Evolutionary conservation across 1,139 yeast species (phyloP).

Genomic region (Scheffersomyces parashehatae): DNA sequence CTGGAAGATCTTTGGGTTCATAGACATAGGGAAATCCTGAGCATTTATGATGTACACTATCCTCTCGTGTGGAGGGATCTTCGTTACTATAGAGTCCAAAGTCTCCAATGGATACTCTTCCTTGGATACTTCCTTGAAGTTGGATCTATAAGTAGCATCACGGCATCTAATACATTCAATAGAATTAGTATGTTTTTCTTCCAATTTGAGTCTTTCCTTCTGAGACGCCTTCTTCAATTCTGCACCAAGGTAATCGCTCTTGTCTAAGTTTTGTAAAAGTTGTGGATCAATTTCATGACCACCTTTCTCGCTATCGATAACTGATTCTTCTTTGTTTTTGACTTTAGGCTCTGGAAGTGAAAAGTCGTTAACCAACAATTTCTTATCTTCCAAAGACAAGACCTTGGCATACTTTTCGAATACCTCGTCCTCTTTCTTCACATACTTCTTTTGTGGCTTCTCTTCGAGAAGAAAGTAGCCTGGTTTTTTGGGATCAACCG

Average conservation of each 20-base stretch:
- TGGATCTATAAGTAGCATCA: slow-evolving; percentile 47
- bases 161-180: slow-evolving; percentile 58
- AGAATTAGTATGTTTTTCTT: slow-evolving; percentile 7
- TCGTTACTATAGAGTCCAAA: slow-evolving; percentile 34
- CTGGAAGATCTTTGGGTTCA: slow-evolving; percentile 40
- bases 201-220: slow-evolving; percentile 3
- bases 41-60: slow-evolving; percentile 65
- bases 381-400: slow-evolving; percentile 26
- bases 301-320: too few species aligned
- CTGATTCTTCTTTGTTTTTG: neutral
- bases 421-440: slow-evolving; percentile 22
- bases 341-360: neutral
- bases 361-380: slow-evolving; percentile 22
- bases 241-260: neutral
- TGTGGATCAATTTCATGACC: neutral
- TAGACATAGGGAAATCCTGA: slow-evolving; percentile 68
- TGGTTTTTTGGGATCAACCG: slow-evolving; percentile 25
- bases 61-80: slow-evolving; percentile 49
- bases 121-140: slow-evolving; percentile 17
- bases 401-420: slow-evolving; percentile 19
- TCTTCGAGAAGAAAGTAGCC: slow-evolving; percentile 41
- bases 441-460: slow-evolving; percentile 5
- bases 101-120: slow-evolving; percentile 38
- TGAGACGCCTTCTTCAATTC: slow-evolving; percentile 5
- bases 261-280: neutral